Base-by-base conservation (phyloP, 768 basidiomycete genomes). In the Fomitopsis pulvina region DNA sequence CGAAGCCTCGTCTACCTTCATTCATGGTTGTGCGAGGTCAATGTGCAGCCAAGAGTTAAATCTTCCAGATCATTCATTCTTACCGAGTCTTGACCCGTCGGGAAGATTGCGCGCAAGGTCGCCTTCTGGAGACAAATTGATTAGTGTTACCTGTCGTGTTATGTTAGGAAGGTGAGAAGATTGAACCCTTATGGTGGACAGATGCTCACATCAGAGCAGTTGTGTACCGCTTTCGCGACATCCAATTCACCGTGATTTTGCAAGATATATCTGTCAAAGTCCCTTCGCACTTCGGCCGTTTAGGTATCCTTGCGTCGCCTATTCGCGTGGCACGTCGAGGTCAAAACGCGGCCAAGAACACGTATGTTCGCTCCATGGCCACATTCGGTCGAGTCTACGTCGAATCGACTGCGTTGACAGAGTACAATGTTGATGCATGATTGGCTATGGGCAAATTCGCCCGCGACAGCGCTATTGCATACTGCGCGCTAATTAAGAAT, bases 31-130 rank as follows among this genome's bases (percentile, higher is more conserved):
- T 61, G 65, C 60, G 69, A 73, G 80, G 80, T 81, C 80, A 81
- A 81, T 71, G 45, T 74, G 79, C 64, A 80, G 80, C 80, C 80
- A 70, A 81, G 46, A 81, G n/a, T 57, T 18, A 54, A 71, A 52
- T 41, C 18, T 32, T 16, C 18, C 11, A 27, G 21, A 38, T 48
- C 49, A 34, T 45, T 46, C 34, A 7, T 46, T 44, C 21, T 43
- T 26, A 18, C 14, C 34, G 44, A 51, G 45, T 45, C 38, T 14
- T 11, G 42, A 34, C 41, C 58, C 22, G 41, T 49, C 30, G 32
- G 52, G 24, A 37, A 29, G 12, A 34, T 34, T 21, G 24, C 45
- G 16, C 45, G 28, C 28, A 34, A 22, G n/a, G 16, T 4, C 34
- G 47, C 34, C 34, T 37, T 48, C 20, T 20, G 41, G 24, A 20